A percentile compares a stretch with the other conserved stretches of the same genome.
Conservation (phyloP, 2,329 filamentous ascomycete species). For the Colletotrichum kahawae region DNA sequence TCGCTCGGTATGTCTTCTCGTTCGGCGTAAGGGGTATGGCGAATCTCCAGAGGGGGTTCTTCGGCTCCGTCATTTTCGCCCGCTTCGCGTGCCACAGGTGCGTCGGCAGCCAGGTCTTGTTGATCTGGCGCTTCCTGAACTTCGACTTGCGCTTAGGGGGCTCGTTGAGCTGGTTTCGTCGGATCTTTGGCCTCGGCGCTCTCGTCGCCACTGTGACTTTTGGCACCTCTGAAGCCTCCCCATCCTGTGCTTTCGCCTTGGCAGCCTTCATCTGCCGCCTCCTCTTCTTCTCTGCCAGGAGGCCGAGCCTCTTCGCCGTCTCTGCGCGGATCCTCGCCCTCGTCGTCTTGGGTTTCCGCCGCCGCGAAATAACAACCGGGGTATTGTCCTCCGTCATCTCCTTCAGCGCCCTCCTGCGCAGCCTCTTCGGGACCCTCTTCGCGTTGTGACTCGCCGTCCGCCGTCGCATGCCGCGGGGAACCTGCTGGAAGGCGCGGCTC, state of each 20-base stretch:
- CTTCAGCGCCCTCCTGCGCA: slow-evolving; percentile 70
- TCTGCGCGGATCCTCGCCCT: slow-evolving; percentile 71
- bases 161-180: slow-evolving; percentile 71
- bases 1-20: slow-evolving; percentile 87
- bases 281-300: slow-evolving; percentile 62
- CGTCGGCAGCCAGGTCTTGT: slow-evolving; percentile 94
- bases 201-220: slow-evolving; percentile 41
- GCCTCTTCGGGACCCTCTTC: slow-evolving; percentile 81
- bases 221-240: slow-evolving; percentile 26
- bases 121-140: slow-evolving; percentile 83
- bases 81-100: slow-evolving; percentile 94
- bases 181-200: slow-evolving; percentile 67
- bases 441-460: slow-evolving; percentile 95
- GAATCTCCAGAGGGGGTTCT: slow-evolving; percentile 87
- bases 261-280: slow-evolving; percentile 44
- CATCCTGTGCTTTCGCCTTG: slow-evolving; percentile 35
- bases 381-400: slow-evolving; percentile 93
- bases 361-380: slow-evolving; percentile 72
- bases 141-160: slow-evolving; percentile 61
- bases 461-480: slow-evolving; percentile 82
- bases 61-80: slow-evolving; percentile 83
- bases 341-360: slow-evolving; percentile 65
- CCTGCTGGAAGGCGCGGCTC: slow-evolving; percentile 85
- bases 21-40: slow-evolving; percentile 84
- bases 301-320: slow-evolving; percentile 73